Percentiles rank a stretch among this genome's conserved stretches.
phyloP scores from a whole-genome alignment of 495 filamentous ascomycete genomes.

The Penicillium goetzii region DNA sequence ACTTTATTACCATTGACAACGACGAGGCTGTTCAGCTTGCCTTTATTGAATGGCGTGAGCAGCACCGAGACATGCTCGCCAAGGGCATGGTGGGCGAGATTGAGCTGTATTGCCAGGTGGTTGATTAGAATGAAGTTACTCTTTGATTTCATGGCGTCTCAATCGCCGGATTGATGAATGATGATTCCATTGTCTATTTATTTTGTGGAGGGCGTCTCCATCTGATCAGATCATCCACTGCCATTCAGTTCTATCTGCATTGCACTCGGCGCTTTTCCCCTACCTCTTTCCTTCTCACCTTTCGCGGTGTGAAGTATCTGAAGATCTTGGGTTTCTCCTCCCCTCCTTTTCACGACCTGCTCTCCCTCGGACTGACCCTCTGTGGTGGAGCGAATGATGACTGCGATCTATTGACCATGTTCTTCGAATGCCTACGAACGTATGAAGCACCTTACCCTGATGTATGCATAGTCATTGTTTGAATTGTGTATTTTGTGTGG shows the following conservation, averaged over 20 bases:
- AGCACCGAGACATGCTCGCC: slow-evolving; percentile 63
- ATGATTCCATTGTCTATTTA: slow-evolving; percentile 10
- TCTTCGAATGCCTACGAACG: slow-evolving; percentile 38
- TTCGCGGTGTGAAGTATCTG: slow-evolving; percentile 7
- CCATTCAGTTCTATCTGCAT: slow-evolving; percentile 22
- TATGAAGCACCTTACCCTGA: slow-evolving; percentile 41
- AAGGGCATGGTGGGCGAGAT: slow-evolving; percentile 79
- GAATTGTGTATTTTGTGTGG: slow-evolving; percentile 26
- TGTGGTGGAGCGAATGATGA: slow-evolving; percentile 26
- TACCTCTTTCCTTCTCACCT: slow-evolving; percentile 6
- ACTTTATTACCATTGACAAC: slow-evolving; percentile 88
- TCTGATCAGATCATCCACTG: neutral
- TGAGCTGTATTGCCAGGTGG: slow-evolving; percentile 70
- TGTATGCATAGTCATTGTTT: slow-evolving; percentile 43
- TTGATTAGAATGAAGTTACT: slow-evolving; percentile 32
- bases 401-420: slow-evolving; percentile 27
- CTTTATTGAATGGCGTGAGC: slow-evolving; percentile 89
- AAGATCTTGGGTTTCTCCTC: slow-evolving; percentile 1
- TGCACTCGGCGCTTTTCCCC: slow-evolving; percentile 23
- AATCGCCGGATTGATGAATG: slow-evolving; percentile 4
- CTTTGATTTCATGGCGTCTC: slow-evolving; percentile 1
- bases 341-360: slow-evolving; percentile 23
- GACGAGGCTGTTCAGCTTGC: slow-evolving; percentile 95
- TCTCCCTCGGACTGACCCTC: slow-evolving; percentile 17
- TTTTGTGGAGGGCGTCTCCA: slow-evolving; percentile 3